Evolutionary conservation across 2,329 filamentous ascomycete genomes (phyloP), one percentile per base, ranked within the genome.

Genomic region (Trichoderma semiorbis): DNA sequence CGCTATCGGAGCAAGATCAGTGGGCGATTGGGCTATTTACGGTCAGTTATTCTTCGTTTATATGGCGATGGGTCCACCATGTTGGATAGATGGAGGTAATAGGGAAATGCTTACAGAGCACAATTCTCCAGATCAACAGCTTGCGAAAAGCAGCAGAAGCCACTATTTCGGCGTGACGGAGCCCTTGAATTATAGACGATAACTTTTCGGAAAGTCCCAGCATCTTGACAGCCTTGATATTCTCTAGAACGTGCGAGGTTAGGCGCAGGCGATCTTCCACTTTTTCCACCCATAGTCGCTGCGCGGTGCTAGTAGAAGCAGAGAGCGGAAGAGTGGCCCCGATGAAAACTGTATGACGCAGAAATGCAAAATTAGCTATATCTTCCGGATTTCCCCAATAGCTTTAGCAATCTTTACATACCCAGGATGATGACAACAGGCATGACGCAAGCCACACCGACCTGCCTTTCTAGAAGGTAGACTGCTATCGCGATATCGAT

Each of bases 331-430:
- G 43, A 50, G 43, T 50, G 4, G 43, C 43, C 4, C 43, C 43
- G 5, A 50, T 50, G 43, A 50, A 50, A 6, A 50, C 43, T 50
- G 10, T 21, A 50, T 50, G n/a, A 50, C 21, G 43, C 18, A 50
- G n/a, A 21, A 21, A 50, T 10, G 8, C 43, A 50, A 1, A 5
- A 21, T 50, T 21, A 50, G 43, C 21, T 50, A 50, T 1, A 10
- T 21, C 10, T 21, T 6, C n/a, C 10, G n/a, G 0, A 50, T 0
- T 21, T 50, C n/a, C 0, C 2, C 1, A 21, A 3, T 4, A 21
- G n/a, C 10, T 50, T 50, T 12, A 3, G 43, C 43, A 21, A 18
- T 21, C 4, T 50, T n/a, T 50, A 50, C 43, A 21, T 50, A 50
- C 43, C 43, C 18, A 50, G 3, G 43, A 50, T 50, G n/a, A 50